A percentile compares a stretch with the other conserved stretches of the same genome.
Conservation (phyloP, 306 rosid species). For the Vachellia collinsii region DNA sequence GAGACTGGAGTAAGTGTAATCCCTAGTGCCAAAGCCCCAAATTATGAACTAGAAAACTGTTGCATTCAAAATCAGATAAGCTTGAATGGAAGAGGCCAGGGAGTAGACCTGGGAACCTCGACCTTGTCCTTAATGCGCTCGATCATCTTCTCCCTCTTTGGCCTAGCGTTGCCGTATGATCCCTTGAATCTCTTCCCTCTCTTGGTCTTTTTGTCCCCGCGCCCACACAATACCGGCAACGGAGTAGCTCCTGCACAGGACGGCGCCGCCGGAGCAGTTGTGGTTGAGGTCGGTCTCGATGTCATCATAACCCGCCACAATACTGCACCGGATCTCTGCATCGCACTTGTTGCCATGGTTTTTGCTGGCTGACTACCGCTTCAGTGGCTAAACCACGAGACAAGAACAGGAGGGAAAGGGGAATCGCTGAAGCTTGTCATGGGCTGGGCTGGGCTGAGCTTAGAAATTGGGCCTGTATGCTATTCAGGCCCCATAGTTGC, state of each 20-base stretch:
- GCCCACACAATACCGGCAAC: conserved; percentile 69
- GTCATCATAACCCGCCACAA: conserved; percentile 59
- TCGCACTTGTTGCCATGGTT: conserved; percentile 51
- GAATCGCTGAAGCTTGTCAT: neutral
- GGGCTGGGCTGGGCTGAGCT: neutral
- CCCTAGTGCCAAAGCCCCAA: conserved; percentile 30
- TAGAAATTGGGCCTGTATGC: neutral
- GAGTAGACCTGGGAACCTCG: conserved; percentile 96
- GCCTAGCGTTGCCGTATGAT: conserved; percentile 77
- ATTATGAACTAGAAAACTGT: neutral
- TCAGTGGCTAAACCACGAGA: neutral
- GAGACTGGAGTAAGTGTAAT: conserved; percentile 3
- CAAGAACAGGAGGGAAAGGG: neutral
- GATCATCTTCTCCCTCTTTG: conserved; percentile 89
- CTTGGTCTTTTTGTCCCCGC: conserved; percentile 94
- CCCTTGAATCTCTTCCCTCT: conserved; percentile 94
- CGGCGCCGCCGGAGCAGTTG: neutral
- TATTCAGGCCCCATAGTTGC: neutral
- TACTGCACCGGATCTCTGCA: conserved; percentile 62
- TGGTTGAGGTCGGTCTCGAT: conserved; percentile 36
- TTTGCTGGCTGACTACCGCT: neutral
- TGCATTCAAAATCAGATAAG: conserved; percentile 58
- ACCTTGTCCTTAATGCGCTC: conserved; percentile 90
- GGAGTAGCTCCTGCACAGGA: conserved; percentile 25
- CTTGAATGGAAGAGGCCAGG: conserved; percentile 99